Conservation (phyloP, 2,329 filamentous ascomycete genomes). For the Colletotrichum higginsianum region DNA sequence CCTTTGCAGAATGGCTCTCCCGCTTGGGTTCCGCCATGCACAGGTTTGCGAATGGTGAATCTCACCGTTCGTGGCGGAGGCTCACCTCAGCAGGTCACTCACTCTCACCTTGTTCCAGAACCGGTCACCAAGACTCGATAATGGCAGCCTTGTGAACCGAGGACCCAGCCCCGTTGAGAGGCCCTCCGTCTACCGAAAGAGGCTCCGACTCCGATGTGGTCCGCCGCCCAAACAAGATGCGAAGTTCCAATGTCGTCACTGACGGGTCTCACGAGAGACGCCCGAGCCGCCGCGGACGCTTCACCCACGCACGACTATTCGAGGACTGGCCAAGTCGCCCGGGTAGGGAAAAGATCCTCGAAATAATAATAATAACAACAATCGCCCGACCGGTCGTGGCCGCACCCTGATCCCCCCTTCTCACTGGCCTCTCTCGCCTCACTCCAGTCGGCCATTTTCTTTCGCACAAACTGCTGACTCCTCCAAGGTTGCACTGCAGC, state of each 20-base stretch:
- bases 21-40: constrained; percentile 3
- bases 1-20: constrained; percentile 25
- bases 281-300: constrained; percentile 13
- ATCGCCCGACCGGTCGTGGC: neutral
- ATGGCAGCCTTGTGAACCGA: constrained; percentile 1
- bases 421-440: constrained; percentile 5
- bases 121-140: neutral
- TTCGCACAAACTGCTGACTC: constrained; percentile 28
- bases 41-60: constrained; percentile 7
- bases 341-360: no score
- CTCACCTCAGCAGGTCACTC: constrained; percentile 31
- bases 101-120: constrained; percentile 4
- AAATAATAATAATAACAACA: no score
- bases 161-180: neutral
- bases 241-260: constrained; percentile 29
- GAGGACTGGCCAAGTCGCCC: neutral
- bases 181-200: constrained; percentile 3
- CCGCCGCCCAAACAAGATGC: constrained; percentile 22
- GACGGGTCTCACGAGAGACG: neutral
- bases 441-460: constrained; percentile 38
- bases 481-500: constrained; percentile 28
- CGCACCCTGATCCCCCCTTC: neutral
- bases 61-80: constrained; percentile 19
- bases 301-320: constrained; percentile 26
- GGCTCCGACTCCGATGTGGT: constrained; percentile 7